Conservation (phyloP, 2,329 filamentous ascomycete species). For the Fusarium xylarioides region DNA sequence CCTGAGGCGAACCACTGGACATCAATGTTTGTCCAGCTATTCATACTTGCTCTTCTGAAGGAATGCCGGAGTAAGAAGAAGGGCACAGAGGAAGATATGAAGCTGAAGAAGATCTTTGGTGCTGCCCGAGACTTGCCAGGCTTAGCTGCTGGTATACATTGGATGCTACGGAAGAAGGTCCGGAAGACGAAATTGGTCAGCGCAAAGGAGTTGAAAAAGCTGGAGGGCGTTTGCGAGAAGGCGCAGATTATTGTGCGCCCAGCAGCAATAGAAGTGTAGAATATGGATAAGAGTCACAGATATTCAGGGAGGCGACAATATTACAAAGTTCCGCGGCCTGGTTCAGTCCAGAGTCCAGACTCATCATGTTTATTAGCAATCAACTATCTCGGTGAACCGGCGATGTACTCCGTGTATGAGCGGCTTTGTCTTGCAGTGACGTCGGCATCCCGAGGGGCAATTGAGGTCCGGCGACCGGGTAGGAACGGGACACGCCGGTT, state of each 20-base stretch:
- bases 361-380: neutral
- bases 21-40: slow-evolving; percentile 79
- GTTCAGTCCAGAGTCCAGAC: neutral
- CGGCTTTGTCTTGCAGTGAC: slow-evolving; percentile 30
- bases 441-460: slow-evolving; percentile 27
- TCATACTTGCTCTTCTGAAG: slow-evolving; percentile 80
- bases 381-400: slow-evolving; percentile 6
- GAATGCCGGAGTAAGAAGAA: slow-evolving; percentile 61
- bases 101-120: slow-evolving; percentile 72
- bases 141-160: slow-evolving; percentile 78
- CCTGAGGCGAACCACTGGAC: slow-evolving; percentile 80
- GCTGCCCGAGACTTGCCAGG: slow-evolving; percentile 70
- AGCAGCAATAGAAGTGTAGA: slow-evolving; percentile 26
- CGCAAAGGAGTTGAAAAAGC: slow-evolving; percentile 57
- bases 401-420: slow-evolving; percentile 5
- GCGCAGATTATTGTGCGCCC: slow-evolving; percentile 44
- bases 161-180: slow-evolving; percentile 81
- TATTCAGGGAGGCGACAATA: neutral
- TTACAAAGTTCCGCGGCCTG: neutral
- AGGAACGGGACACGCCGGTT: slow-evolving; percentile 38
- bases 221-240: slow-evolving; percentile 51
- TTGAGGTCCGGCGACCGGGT: slow-evolving; percentile 33
- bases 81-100: slow-evolving; percentile 60
- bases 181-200: slow-evolving; percentile 67
- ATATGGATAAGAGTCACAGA: neutral